Conservation (phyloP, 257 asterid species). For the Solanum rostratum region DNA sequence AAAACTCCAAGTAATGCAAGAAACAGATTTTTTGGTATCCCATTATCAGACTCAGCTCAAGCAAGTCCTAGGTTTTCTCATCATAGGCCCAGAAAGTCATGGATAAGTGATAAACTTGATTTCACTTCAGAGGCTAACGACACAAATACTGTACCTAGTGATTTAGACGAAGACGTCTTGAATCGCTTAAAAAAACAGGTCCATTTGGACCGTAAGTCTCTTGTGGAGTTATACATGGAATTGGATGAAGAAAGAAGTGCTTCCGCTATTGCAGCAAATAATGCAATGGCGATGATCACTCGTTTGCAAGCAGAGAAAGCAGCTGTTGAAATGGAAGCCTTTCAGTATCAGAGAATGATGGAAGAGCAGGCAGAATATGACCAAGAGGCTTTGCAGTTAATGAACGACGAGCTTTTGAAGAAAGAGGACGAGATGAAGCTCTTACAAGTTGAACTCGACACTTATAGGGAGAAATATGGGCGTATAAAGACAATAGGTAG, state of each 20-base stretch:
- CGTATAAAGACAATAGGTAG: constrained; percentile 34
- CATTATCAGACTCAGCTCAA: constrained; percentile 66
- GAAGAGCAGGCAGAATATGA: constrained; percentile 94
- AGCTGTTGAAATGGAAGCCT: constrained; percentile 95
- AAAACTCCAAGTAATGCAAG: constrained; percentile 42
- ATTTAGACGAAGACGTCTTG: constrained; percentile 26
- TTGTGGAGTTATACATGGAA: constrained; percentile 70
- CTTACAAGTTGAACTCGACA: constrained; percentile 46
- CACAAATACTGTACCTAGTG: constrained; percentile 13
- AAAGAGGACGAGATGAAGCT: constrained; percentile 57
- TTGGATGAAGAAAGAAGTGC: constrained; percentile 92
- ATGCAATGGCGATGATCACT: constrained; percentile 99
- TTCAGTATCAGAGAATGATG: constrained; percentile 97
- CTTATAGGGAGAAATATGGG: constrained; percentile 48
- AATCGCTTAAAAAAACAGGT: constrained; percentile 39
- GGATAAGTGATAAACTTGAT: constrained; percentile 8
- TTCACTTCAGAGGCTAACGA: constrained; percentile 25
- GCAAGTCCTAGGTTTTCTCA: constrained; percentile 54
- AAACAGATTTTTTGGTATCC: constrained; percentile 44
- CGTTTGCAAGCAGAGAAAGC: constrained; percentile 91
- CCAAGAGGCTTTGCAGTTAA: constrained; percentile 57
- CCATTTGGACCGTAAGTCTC: constrained; percentile 54
- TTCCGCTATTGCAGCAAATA: constrained; percentile 89
- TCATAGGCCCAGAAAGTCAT: constrained; percentile 17
- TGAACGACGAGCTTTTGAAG: constrained; percentile 48